Evolutionary conservation across 2,329 filamentous ascomycete species (phyloP).

Genomic region (Bipolaris gigantea): DNA sequence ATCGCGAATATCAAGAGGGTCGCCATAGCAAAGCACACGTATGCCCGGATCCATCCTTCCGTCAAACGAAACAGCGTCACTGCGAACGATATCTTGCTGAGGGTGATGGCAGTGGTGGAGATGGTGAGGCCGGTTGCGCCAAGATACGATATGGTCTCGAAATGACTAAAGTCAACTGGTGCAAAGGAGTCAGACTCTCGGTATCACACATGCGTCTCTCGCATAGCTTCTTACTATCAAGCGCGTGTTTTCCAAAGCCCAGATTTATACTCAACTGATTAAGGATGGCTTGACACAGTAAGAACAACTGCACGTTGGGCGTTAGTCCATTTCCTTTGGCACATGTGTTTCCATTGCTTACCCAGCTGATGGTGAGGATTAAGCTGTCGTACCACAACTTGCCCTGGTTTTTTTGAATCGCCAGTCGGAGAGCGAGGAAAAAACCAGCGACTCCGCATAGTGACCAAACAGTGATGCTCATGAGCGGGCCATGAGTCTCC

Average conservation of each 20-base stretch:
- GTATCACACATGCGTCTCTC: not conserved
- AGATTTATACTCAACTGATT: slow-evolving; percentile 3
- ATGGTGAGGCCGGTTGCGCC: slow-evolving; percentile 5
- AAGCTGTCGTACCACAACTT: slow-evolving; percentile 7
- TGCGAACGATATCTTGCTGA: slow-evolving; percentile 19
- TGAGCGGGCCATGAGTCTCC: slow-evolving; percentile 4
- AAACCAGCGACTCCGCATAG: not conserved
- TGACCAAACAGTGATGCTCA: slow-evolving; percentile 1
- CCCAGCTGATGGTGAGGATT: slow-evolving; percentile 5
- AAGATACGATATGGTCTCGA: slow-evolving; percentile 7
- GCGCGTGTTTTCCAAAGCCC: slow-evolving; percentile 6
- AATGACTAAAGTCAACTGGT: slow-evolving; percentile 1
- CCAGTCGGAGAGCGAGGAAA: slow-evolving; percentile 1
- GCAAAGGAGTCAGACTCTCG: not conserved
- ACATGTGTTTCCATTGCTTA: not conserved
- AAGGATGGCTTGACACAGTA: not conserved
- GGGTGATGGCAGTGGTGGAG: not conserved
- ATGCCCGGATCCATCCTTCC: slow-evolving; percentile 7
- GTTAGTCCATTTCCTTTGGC: not conserved
- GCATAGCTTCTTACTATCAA: slow-evolving; percentile 3
- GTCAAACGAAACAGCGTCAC: slow-evolving; percentile 16
- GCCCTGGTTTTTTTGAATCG: not conserved
- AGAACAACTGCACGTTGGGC: not conserved
- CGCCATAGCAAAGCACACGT: slow-evolving; percentile 13
- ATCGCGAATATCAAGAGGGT: slow-evolving; percentile 9